Conservation (phyloP, 306 rosid genomes). For the Hylodesmum podocarpum region DNA sequence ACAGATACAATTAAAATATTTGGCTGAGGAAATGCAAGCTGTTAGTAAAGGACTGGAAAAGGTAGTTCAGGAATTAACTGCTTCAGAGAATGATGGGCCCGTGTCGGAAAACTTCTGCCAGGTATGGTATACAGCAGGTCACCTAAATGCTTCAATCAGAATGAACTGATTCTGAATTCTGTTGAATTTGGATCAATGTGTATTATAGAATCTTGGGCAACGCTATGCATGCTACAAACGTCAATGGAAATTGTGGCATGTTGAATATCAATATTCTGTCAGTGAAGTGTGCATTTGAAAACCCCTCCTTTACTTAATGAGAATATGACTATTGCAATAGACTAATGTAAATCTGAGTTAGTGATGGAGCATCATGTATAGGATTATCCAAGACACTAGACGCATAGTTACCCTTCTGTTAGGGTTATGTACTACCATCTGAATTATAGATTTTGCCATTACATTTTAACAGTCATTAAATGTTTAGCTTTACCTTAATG, state of each 20-base stretch:
- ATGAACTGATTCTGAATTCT: background rate
- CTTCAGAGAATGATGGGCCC: conserved; percentile 83
- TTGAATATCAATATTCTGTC: background rate
- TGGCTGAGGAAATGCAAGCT: conserved; percentile 99
- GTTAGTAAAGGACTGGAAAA: conserved; percentile 92
- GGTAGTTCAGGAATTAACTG: conserved; percentile 86
- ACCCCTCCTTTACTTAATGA: background rate
- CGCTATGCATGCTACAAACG: conserved; percentile 5
- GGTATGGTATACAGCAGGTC: conserved; percentile 47
- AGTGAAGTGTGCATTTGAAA: background rate
- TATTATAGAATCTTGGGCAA: background rate
- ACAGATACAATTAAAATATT: conserved; percentile 90
- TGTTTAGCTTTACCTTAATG: background rate
- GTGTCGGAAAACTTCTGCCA: conserved; percentile 78
- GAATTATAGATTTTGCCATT: background rate
- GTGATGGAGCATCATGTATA: background rate
- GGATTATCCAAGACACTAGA: background rate
- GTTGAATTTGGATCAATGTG: conserved; percentile 2
- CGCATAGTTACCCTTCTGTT: background rate
- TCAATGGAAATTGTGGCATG: conserved; percentile 18
- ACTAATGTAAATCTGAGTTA: background rate
- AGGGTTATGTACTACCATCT: background rate
- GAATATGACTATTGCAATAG: background rate
- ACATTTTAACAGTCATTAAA: background rate
- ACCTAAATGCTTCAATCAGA: conserved; percentile 8